Conservation (phyloP, 306 rosid genomes). For the Lathyrus tuberosus region DNA sequence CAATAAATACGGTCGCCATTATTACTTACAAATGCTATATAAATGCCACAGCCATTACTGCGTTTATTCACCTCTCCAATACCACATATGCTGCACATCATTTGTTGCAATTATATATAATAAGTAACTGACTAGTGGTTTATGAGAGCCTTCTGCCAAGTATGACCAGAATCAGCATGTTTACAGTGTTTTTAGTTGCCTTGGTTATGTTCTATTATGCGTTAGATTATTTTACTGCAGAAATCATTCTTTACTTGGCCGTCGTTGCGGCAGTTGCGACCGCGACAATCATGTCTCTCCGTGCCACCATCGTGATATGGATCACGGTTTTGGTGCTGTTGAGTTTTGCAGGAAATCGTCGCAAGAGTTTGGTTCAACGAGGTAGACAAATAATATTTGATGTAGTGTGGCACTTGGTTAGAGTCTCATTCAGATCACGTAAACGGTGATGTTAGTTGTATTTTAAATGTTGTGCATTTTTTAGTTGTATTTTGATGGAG, state of each 20-base stretch:
- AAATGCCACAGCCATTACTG: too few relatives aligned
- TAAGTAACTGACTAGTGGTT: neutral
- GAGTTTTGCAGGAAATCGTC: conserved; percentile 58
- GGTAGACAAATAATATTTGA: conserved; percentile 59
- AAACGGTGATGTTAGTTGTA: conserved; percentile 8
- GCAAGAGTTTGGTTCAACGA: conserved; percentile 52
- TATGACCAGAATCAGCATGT: conserved; percentile 31
- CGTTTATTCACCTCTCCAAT: neutral
- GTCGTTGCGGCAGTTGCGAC: neutral
- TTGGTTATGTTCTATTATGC: conserved; percentile 9
- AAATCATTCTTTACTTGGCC: conserved; percentile 27
- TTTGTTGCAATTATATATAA: too few relatives aligned
- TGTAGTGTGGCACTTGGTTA: conserved; percentile 51
- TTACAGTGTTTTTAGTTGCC: conserved; percentile 28
- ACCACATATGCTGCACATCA: conserved; percentile 67
- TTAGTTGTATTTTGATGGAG: too few relatives aligned
- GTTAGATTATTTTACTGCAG: neutral
- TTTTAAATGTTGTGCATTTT: too few relatives aligned
- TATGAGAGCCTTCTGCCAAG: neutral
- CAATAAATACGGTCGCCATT: too few relatives aligned
- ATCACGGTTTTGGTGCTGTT: conserved; percentile 70
- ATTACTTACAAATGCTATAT: too few relatives aligned
- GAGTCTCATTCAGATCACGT: conserved; percentile 45
- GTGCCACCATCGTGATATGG: conserved; percentile 65
- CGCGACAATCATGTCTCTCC: conserved; percentile 41